Base-by-base conservation (phyloP, 176 grass and related monocot species). In the Carex littledalei region DNA sequence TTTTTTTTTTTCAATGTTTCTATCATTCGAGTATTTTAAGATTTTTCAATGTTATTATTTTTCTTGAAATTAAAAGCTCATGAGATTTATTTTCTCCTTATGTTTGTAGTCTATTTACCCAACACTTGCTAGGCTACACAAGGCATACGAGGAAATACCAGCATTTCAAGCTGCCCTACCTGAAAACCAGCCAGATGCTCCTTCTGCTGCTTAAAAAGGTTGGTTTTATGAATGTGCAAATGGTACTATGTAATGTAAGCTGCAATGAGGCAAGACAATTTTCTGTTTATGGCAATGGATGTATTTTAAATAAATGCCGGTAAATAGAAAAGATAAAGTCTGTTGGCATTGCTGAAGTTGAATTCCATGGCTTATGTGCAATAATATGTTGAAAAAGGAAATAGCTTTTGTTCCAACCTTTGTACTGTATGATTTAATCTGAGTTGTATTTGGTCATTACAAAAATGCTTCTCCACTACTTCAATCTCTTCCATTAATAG, bases 81-180 rank as follows among this genome's bases (percentile, higher is more conserved):
- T 80, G 20, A 29, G 26, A 18, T 58, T 16, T 60, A 55, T 20
- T 45, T 72, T 0, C 18, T 71, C 10, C 29, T 62, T 22, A 16
- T 85, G 11, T 15, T 65, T 14, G 6, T 72, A 97, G 92, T 90
- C 87, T 20, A 88, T 84, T 41, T 94, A 92, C 29, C 94, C 92
- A 15, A 92, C 85, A 15, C 88, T 97, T 37, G 79, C 67, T 0
- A 92, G 92, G 84, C 70, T 97, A 74, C 34, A 89, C 3, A 75
- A 86, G 6, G 90, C 86, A 56, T 97, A 97, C 71, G 87, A 75
- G 62, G 78, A 85, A 84, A 85, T 90, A 55, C 92, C 94, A 41
- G 86, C 90, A n/a, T 97, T 97, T 78, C 76, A 88, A 89, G 90
- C 92, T 63, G 94, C 94, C 2, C 88, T 89, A 18, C 94, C 94